Percentiles rank a stretch among this genome's conserved stretches.
Evolutionary conservation across 169 alveolate genomes (phyloP).

Genomic region (Plasmodium knowlesi): DNA sequence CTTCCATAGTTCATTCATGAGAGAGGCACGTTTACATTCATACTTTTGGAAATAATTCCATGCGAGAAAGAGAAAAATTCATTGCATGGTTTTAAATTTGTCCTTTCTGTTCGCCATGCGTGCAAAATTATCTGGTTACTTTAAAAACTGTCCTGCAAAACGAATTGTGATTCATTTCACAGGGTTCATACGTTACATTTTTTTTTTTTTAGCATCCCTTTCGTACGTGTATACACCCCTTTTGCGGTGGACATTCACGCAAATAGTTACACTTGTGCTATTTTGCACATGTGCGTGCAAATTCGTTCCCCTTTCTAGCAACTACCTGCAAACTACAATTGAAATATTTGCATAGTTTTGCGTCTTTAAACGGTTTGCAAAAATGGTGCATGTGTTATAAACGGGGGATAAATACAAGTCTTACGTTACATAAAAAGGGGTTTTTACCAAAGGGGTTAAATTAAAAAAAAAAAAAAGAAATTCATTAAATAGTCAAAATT

Average conservation of each 20-base stretch:
- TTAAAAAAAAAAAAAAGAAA: background rate
- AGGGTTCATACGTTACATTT: background rate
- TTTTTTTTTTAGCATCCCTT: background rate
- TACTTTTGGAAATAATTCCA: background rate
- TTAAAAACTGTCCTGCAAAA: conserved; percentile 1
- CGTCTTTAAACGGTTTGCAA: background rate
- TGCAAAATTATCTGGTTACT: background rate
- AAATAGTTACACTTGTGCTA: background rate
- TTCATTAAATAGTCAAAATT: background rate
- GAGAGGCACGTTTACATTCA: background rate
- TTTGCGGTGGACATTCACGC: background rate
- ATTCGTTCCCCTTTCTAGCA: background rate
- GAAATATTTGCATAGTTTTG: background rate
- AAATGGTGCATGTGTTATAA: background rate
- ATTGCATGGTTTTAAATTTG: background rate
- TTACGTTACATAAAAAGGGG: background rate
- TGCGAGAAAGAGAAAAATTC: background rate
- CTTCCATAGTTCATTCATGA: background rate
- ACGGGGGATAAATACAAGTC: background rate
- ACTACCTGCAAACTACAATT: background rate
- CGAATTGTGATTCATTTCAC: background rate
- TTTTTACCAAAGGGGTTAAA: background rate
- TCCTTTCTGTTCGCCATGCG: background rate
- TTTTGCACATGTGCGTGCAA: background rate
- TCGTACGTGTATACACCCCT: background rate